phyloP scores from a whole-genome alignment of 371 early-diverging fungal genomes.

The Nematocida sp. region DNA sequence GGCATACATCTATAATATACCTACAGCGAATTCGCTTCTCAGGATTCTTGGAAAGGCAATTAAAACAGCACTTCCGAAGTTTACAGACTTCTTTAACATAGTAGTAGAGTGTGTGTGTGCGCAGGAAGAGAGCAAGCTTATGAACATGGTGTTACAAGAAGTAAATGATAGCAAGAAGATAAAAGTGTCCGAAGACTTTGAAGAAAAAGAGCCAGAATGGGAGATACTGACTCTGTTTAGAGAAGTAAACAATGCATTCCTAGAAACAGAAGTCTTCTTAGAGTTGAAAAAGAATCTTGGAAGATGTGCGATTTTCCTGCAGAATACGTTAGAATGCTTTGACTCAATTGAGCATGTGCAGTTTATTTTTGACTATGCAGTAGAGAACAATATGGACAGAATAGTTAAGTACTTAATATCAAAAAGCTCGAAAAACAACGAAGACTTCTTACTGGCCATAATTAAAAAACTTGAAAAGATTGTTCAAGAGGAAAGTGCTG shows the following conservation, averaged over 20 bases:
- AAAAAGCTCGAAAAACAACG: slow-evolving; percentile 13
- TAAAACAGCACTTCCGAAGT: not conserved
- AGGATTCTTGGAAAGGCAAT: slow-evolving; percentile 5
- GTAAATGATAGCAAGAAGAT: slow-evolving; percentile 22
- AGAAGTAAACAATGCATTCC: slow-evolving; percentile 26
- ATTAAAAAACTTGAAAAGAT: slow-evolving; percentile 10
- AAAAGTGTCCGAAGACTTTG: slow-evolving; percentile 29
- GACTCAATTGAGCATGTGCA: not conserved
- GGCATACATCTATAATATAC: slow-evolving; percentile 28
- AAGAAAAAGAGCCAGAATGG: slow-evolving; percentile 41
- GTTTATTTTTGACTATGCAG: slow-evolving; percentile 29
- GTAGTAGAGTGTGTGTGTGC: slow-evolving; percentile 22
- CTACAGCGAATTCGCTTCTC: slow-evolving; percentile 13
- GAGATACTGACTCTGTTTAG: slow-evolving; percentile 33
- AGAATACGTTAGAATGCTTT: slow-evolving; percentile 39
- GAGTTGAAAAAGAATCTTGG: slow-evolving; percentile 5
- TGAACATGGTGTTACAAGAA: not conserved
- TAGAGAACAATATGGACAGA: not conserved
- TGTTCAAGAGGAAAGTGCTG: not conserved
- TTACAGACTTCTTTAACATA: slow-evolving; percentile 27
- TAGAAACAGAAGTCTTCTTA: slow-evolving; percentile 27
- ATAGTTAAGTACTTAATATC: slow-evolving; percentile 22
- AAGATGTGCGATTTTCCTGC: slow-evolving; percentile 24
- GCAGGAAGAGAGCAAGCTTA: not conserved
- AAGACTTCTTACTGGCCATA: slow-evolving; percentile 17